These are phyloP conservation scores for Dipteronia sinensis DNA, from an alignment of 345 rosid species.

Conservation along the genomic window DNA sequence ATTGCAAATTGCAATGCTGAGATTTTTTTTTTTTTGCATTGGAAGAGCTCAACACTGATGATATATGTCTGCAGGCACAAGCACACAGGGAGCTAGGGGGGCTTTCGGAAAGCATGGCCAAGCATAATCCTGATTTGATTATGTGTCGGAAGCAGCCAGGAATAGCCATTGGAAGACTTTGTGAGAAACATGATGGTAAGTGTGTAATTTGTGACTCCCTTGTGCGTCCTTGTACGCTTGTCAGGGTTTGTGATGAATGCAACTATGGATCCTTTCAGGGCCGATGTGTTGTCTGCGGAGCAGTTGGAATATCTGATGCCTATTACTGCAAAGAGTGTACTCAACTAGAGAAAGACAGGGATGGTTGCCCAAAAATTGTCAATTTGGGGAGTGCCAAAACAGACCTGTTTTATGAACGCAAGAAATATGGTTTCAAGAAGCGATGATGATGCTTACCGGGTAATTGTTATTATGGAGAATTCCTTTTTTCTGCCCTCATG, in stretches of 20 bases:
- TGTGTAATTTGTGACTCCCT: slow-evolving; percentile 44
- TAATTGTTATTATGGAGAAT: not conserved
- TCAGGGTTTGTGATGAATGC: slow-evolving; percentile 45
- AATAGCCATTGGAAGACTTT: slow-evolving; percentile 43
- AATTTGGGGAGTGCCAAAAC: slow-evolving; percentile 39
- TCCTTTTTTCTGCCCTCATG: too few relatives aligned
- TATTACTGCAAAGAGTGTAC: slow-evolving; percentile 50
- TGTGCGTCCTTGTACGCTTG: slow-evolving; percentile 46
- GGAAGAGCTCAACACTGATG: not conserved
- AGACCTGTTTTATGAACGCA: slow-evolving; percentile 39
- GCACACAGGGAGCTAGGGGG: not conserved
- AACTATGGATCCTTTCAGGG: slow-evolving; percentile 48
- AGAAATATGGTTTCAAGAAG: slow-evolving; percentile 46
- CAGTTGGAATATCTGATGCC: slow-evolving; percentile 46
- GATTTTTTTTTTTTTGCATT: not conserved
- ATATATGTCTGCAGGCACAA: not conserved
- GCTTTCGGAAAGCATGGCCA: slow-evolving; percentile 30
- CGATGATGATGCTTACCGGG: slow-evolving; percentile 19
- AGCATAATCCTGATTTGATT: slow-evolving; percentile 46
- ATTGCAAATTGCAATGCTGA: not conserved
- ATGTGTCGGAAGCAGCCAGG: slow-evolving; percentile 50
- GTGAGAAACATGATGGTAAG: slow-evolving; percentile 44
- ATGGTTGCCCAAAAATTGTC: slow-evolving; percentile 43
- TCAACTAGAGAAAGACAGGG: slow-evolving; percentile 42
- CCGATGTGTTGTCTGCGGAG: slow-evolving; percentile 45